Percentiles rank a stretch among this genome's conserved stretches.
phyloP scores from a whole-genome alignment of 2,329 filamentous ascomycete genomes.

The Rhynchosporium secalis region DNA sequence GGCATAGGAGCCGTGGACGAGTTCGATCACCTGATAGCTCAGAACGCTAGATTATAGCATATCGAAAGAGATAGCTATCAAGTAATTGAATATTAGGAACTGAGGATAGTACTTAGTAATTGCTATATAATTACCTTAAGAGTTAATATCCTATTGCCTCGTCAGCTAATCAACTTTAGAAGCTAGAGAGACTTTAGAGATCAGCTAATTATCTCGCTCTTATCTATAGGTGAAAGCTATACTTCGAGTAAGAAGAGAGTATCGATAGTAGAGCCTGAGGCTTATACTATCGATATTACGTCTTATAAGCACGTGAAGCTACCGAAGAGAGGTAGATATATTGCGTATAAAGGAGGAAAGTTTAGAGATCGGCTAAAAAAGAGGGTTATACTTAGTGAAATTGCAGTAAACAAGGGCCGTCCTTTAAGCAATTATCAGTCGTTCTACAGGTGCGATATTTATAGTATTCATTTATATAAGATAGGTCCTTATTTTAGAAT shows the following conservation, averaged over 20 bases:
- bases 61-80: too few relatives aligned
- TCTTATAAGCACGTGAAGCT: not conserved
- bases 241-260: not conserved
- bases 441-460: too few relatives aligned
- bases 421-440: too few relatives aligned
- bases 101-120: too few relatives aligned
- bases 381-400: not conserved
- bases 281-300: not conserved
- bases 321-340: not conserved
- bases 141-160: conserved; percentile 6
- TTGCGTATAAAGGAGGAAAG: not conserved
- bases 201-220: not conserved
- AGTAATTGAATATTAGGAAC: too few relatives aligned
- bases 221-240: not conserved
- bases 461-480: too few relatives aligned
- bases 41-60: too few relatives aligned
- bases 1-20: conserved; percentile 1
- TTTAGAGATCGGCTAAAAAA: not conserved
- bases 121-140: not conserved
- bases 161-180: not conserved
- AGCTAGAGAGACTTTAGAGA: conserved; percentile 8
- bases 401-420: not conserved
- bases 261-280: not conserved
- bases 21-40: too few relatives aligned
- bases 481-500: too few relatives aligned